These are phyloP conservation scores for Blastobotrys capitulatus DNA, from an alignment of 1,139 yeast species.

Conservation along the genomic window DNA sequence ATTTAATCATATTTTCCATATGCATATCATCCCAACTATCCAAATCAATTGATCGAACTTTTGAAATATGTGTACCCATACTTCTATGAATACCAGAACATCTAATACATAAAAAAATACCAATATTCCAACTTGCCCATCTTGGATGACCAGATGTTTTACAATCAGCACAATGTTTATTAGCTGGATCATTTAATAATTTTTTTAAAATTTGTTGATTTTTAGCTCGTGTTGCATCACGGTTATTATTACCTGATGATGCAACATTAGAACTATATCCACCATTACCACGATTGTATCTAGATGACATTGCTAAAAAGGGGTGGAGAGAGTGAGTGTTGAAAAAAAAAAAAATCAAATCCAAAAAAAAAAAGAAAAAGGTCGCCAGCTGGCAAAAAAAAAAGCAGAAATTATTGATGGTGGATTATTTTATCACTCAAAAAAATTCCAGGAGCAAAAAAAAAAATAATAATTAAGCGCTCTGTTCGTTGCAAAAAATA, in stretches of 20 bases:
- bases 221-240: background rate
- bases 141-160: constrained; percentile 85
- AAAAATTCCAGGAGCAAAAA: no score
- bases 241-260: background rate
- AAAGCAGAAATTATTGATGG: no score
- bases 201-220: constrained; percentile 62
- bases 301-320: background rate
- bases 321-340: no score
- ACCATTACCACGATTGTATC: background rate
- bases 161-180: constrained; percentile 86
- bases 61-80: constrained; percentile 74
- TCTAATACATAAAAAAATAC: constrained; percentile 82
- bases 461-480: no score
- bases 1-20: constrained; percentile 68
- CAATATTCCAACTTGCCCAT: constrained; percentile 97
- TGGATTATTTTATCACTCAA: no score
- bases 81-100: constrained; percentile 96
- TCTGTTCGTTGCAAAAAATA: no score
- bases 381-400: no score
- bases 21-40: constrained; percentile 98
- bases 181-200: constrained; percentile 67
- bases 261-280: background rate
- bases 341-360: no score
- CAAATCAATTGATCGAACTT: constrained; percentile 67
- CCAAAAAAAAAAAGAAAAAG: no score